These are phyloP conservation scores for Stentor coeruleus DNA, from an alignment of 73 alveolate genomes.

Conservation along the genomic window DNA sequence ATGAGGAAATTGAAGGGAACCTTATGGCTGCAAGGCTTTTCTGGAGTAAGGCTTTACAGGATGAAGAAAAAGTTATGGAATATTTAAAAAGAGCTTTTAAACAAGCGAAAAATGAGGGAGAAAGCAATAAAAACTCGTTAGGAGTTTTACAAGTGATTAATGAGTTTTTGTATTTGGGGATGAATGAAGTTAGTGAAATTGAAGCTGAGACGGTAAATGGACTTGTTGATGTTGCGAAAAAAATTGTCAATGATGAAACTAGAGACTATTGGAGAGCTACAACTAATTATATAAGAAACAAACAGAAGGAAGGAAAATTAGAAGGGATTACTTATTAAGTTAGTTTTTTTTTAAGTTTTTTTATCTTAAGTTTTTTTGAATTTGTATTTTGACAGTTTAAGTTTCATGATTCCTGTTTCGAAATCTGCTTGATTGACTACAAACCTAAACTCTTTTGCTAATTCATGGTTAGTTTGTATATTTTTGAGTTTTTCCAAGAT, in stretches of 20 bases:
- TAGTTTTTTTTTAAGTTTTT: no score
- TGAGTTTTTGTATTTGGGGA: neutral
- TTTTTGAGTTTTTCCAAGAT: neutral
- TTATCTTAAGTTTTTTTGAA: neutral
- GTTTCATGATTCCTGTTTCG: neutral
- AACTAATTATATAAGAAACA: neutral
- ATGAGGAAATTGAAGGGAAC: neutral
- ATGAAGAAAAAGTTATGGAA: neutral
- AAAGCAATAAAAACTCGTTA: neutral
- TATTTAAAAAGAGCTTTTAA: neutral
- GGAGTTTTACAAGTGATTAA: no score
- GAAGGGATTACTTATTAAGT: neutral
- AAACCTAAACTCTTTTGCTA: neutral
- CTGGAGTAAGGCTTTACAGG: neutral
- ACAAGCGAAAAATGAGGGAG: neutral
- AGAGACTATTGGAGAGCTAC: neutral
- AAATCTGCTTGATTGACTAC: neutral
- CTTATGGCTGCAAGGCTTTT: neutral
- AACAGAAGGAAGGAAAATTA: slow-evolving; percentile 5
- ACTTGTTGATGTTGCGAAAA: neutral
- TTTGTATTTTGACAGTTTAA: neutral
- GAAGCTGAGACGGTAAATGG: neutral
- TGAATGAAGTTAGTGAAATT: neutral
- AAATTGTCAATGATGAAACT: no score
- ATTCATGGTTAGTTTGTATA: no score